Percentiles rank a stretch among this genome's conserved stretches.
Conservation (phyloP, 345 rosid genomes). For the Citrus unshiu region DNA sequence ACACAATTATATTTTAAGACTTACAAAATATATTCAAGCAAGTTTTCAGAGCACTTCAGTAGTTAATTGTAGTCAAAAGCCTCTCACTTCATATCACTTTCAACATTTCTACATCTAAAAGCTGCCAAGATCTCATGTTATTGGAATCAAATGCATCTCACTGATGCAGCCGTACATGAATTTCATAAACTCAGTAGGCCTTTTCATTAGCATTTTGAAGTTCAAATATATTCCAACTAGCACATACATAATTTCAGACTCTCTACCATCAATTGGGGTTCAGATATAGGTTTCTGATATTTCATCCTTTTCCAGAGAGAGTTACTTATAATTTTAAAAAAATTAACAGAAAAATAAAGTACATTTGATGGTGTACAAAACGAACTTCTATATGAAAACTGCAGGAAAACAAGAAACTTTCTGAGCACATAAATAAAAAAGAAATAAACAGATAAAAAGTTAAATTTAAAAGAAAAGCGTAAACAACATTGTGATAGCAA, state of each 20-base stretch:
- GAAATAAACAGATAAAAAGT: background rate
- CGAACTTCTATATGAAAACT: background rate
- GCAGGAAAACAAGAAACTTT: background rate
- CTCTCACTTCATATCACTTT: background rate
- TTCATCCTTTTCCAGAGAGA: background rate
- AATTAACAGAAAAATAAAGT: too few relatives aligned
- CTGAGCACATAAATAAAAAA: background rate
- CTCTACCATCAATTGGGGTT: background rate
- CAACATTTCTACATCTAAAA: background rate
- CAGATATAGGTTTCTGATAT: background rate
- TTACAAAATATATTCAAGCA: background rate
- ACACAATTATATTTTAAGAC: background rate
- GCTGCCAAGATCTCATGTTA: background rate
- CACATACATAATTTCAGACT: background rate
- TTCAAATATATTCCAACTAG: background rate
- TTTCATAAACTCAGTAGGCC: background rate
- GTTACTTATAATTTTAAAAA: background rate
- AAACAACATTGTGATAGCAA: background rate
- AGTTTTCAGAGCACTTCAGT: background rate
- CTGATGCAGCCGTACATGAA: background rate
- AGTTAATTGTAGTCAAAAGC: background rate
- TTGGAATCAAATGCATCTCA: background rate
- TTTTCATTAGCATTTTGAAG: background rate
- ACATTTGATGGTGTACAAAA: background rate
- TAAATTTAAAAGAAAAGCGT: background rate